Conservation (phyloP, 164 flowering plant genomes). For the Vitis cinerea region DNA sequence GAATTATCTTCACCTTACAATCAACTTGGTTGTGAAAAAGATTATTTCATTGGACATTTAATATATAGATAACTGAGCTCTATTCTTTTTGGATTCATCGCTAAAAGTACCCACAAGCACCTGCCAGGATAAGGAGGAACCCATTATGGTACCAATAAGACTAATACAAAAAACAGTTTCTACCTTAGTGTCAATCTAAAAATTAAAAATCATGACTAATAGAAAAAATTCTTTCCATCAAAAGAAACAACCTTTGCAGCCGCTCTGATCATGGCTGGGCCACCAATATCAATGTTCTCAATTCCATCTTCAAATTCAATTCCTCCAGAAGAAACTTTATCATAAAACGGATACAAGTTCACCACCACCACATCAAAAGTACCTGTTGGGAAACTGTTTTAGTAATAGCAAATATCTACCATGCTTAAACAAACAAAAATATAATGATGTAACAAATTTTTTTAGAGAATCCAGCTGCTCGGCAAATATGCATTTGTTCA, state of each 20-base stretch:
- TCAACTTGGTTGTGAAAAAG: too few species aligned
- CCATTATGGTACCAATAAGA: too few species aligned
- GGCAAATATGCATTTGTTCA: not conserved
- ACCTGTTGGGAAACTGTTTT: constrained; percentile 40
- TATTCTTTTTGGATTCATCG: too few species aligned
- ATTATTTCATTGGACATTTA: too few species aligned
- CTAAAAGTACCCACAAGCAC: too few species aligned
- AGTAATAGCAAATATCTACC: not conserved
- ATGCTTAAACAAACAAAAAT: not conserved
- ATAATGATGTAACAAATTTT: not conserved
- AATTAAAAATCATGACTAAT: too few species aligned
- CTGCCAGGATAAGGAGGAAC: too few species aligned
- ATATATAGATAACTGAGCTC: too few species aligned
- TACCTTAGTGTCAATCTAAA: too few species aligned
- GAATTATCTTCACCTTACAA: too few species aligned
- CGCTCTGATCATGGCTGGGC: constrained; percentile 99
- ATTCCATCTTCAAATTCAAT: constrained; percentile 88
- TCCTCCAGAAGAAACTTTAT: constrained; percentile 74
- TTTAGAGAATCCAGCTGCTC: too few species aligned
- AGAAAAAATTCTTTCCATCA: not conserved
- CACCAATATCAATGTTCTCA: constrained; percentile 99
- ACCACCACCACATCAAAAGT: constrained; percentile 93
- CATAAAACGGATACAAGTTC: constrained; percentile 90
- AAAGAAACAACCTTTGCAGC: constrained; percentile 84
- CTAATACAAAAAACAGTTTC: too few species aligned